A percentile compares a stretch with the other conserved stretches of the same genome.
Evolutionary conservation across 441 rosid species (phyloP).

Genomic region (Populus trichocarpa): DNA sequence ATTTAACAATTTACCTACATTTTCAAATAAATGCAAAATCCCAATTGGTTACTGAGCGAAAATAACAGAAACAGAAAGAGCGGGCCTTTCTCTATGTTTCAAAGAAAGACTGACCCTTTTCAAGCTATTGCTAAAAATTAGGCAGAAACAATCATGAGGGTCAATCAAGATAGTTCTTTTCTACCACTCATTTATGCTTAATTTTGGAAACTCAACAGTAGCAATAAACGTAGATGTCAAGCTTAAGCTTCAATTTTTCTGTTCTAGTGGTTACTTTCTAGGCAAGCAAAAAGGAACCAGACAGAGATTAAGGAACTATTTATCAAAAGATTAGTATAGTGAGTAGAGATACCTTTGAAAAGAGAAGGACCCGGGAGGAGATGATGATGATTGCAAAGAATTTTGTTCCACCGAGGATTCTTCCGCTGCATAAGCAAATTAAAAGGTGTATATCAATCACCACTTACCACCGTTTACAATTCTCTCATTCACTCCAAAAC

Average conservation of each 20-base stretch:
- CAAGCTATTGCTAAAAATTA: not conserved
- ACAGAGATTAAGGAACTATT: not conserved
- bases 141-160: not conserved
- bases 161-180: not conserved
- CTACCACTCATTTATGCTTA: not conserved
- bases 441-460: not conserved
- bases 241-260: not conserved
- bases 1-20: not conserved
- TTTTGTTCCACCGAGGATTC: slow-evolving; percentile 12
- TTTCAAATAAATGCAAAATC: not conserved
- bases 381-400: not conserved
- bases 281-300: not conserved
- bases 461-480: not conserved
- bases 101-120: not conserved
- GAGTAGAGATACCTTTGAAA: slow-evolving; percentile 4
- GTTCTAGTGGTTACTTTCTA: not conserved
- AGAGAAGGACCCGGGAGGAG: not conserved
- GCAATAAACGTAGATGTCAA: not conserved
- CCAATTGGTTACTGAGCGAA: not conserved
- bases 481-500: not conserved
- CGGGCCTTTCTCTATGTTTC: not conserved
- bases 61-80: not conserved
- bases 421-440: slow-evolving; percentile 4
- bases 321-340: not conserved
- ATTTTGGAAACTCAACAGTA: not conserved